Percentiles rank a stretch among this genome's conserved stretches.
Conservation (phyloP, 73 alveolate species). For the Symbiodinium pilosum region DNA sequence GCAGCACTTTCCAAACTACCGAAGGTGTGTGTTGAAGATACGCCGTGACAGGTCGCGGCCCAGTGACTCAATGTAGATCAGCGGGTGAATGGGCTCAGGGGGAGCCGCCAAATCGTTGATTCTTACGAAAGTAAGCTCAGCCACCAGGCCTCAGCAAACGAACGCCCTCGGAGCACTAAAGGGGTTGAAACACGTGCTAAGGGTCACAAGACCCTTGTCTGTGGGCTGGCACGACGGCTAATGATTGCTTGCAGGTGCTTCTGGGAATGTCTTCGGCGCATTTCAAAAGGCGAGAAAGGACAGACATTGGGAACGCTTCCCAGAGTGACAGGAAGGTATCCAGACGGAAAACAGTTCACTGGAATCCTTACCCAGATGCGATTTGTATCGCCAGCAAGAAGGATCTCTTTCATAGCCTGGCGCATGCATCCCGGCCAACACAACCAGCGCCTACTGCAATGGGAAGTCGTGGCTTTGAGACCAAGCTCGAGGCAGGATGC, state of each 20-base stretch:
- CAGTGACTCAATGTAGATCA: constrained; percentile 52
- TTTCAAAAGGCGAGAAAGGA: too few species aligned
- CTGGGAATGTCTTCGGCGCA: too few species aligned
- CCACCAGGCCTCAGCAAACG: constrained; percentile 12
- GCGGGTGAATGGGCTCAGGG: constrained; percentile 65
- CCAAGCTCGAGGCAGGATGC: background rate
- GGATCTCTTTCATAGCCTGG: constrained; percentile 39
- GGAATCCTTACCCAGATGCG: background rate
- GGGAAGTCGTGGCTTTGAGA: background rate
- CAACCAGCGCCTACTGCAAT: background rate
- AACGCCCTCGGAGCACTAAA: background rate
- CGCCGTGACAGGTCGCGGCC: background rate
- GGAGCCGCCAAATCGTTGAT: constrained; percentile 61
- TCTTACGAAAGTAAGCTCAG: constrained; percentile 2
- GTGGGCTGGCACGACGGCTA: background rate
- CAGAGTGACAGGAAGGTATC: too few species aligned
- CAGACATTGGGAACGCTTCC: too few species aligned
- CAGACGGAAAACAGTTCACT: background rate
- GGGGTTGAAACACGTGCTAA: background rate
- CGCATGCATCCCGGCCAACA: background rate
- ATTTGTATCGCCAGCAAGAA: constrained; percentile 69
- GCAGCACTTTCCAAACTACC: too few species aligned
- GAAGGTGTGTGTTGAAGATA: too few species aligned
- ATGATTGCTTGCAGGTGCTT: too few species aligned
- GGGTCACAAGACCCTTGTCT: background rate